Conservation (phyloP, 2,329 filamentous ascomycete species). For the Cercospora sp. region DNA sequence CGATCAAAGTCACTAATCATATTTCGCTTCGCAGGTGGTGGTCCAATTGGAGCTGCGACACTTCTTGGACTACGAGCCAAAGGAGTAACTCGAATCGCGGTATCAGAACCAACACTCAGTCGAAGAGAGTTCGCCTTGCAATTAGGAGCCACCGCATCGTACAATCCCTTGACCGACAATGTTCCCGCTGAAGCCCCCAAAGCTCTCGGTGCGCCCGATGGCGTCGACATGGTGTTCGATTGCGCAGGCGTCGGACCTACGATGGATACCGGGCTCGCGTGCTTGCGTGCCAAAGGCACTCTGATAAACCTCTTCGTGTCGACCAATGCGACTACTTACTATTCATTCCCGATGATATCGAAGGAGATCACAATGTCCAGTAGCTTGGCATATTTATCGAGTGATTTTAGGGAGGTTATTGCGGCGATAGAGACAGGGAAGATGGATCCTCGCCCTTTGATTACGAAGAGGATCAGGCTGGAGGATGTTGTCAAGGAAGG, state of each 20-base stretch:
- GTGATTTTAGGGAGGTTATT: conserved; percentile 14
- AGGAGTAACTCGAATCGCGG: conserved; percentile 12
- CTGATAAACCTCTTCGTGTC: conserved; percentile 13
- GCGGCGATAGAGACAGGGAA: neutral
- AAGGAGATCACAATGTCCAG: conserved; percentile 7
- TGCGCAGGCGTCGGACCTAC: conserved; percentile 17
- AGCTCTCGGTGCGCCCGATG: neutral
- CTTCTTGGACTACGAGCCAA: conserved; percentile 14
- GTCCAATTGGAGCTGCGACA: conserved; percentile 15
- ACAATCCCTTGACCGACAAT: conserved; percentile 3
- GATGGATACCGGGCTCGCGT: conserved; percentile 13
- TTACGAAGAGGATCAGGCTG: conserved; percentile 15
- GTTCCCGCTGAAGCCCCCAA: neutral
- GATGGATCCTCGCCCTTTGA: conserved; percentile 9
- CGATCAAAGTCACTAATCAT: neutral
- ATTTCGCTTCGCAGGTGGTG: conserved; percentile 4
- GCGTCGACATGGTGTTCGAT: conserved; percentile 15
- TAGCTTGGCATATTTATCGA: conserved; percentile 9
- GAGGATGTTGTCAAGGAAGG: conserved; percentile 17
- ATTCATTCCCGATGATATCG: conserved; percentile 8
- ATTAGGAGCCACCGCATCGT: neutral
- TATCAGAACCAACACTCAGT: conserved; percentile 11
- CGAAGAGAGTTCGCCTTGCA: conserved; percentile 6
- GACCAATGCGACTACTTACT: neutral
- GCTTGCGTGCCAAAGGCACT: conserved; percentile 5